A percentile compares a stretch with the other conserved stretches of the same genome.
These are phyloP conservation scores for Apiospora malaysiana DNA, from an alignment of 2,329 filamentous ascomycete genomes.

Conservation along the genomic window DNA sequence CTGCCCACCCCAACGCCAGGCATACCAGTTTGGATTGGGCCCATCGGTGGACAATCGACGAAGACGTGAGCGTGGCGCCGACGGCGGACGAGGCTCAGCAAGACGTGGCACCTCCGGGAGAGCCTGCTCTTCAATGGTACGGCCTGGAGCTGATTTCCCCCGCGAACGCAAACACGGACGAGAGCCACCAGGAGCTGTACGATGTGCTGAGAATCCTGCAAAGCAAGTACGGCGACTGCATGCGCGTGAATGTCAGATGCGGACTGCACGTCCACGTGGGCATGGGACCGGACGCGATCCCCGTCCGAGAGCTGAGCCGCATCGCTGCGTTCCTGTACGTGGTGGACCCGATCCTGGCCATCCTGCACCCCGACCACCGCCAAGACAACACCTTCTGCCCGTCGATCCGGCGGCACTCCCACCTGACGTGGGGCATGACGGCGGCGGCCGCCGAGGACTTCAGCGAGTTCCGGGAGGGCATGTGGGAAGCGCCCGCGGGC, in stretches of 20 bases:
- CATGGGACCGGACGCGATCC: neutral
- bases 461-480: no score
- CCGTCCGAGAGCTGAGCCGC: neutral
- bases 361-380: neutral
- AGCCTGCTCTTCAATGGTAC: neutral
- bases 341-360: neutral
- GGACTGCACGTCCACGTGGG: conserved; percentile 12
- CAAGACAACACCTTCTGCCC: neutral
- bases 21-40: neutral
- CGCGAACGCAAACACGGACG: neutral
- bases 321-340: neutral
- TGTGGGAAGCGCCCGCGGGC: no score
- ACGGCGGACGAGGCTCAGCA: neutral
- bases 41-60: neutral
- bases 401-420: neutral
- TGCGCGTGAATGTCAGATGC: neutral
- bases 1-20: neutral
- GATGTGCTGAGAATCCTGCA: neutral
- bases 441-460: neutral
- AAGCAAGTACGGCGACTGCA: neutral
- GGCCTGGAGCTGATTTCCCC: conserved; percentile 15
- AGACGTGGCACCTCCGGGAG: neutral
- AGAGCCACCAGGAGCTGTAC: neutral
- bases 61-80: neutral
- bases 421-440: conserved; percentile 18